A percentile compares a stretch with the other conserved stretches of the same genome.
These are phyloP conservation scores for Malassezia equina DNA, from an alignment of 1,284 basidiomycete genomes.

Conservation along the genomic window DNA sequence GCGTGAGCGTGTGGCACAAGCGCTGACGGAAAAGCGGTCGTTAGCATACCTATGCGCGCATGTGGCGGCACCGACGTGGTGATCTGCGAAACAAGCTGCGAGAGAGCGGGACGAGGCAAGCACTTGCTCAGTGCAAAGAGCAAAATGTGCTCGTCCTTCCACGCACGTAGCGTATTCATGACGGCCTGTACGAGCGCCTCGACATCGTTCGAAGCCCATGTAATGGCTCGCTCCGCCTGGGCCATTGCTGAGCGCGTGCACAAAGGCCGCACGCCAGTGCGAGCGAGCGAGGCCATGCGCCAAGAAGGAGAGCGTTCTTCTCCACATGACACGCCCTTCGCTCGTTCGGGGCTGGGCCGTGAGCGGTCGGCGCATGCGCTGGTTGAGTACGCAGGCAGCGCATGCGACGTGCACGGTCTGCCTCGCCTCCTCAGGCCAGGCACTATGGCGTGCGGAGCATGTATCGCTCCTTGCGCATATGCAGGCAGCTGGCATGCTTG, in stretches of 20 bases:
- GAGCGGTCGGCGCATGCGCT: not conserved
- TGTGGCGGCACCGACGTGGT: constrained; percentile 16
- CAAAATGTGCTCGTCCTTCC: constrained; percentile 1
- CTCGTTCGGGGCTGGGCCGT: not conserved
- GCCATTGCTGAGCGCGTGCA: not conserved
- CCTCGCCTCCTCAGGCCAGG: not conserved
- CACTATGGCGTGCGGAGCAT: not conserved
- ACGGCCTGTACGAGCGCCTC: constrained; percentile 1
- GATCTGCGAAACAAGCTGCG: constrained; percentile 23
- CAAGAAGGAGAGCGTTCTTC: not conserved
- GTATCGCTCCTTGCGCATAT: not conserved
- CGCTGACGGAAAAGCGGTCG: constrained; percentile 22
- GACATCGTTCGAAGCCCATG: not conserved
- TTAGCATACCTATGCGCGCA: constrained; percentile 8
- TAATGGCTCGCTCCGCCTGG: not conserved
- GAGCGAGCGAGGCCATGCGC: not conserved
- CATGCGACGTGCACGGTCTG: not conserved
- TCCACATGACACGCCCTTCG: not conserved
- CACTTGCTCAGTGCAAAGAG: constrained; percentile 32
- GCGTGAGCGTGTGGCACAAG: constrained; percentile 21
- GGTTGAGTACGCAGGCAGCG: not conserved
- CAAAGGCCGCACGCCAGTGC: not conserved
- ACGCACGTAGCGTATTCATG: not conserved
- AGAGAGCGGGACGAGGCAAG: constrained; percentile 23
- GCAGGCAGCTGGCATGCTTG: constrained; percentile 1